Percentiles rank a stretch among this genome's conserved stretches.
phyloP scores from a whole-genome alignment of 2,329 filamentous ascomycete species.

The Grosmannia huntii region DNA sequence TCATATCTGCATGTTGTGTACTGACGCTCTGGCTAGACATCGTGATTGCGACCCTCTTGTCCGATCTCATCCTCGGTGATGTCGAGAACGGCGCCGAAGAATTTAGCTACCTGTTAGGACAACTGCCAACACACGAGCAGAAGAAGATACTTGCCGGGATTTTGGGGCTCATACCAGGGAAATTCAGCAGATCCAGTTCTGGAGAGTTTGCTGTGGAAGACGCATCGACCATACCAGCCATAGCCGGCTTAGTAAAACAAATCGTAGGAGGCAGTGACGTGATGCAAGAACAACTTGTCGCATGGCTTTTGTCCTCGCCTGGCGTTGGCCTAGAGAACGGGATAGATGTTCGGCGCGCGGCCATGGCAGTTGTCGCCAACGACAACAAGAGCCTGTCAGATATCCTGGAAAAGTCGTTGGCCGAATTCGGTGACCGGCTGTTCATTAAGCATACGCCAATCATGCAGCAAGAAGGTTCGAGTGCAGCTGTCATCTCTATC shows the following conservation, averaged over 20 bases:
- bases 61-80: constrained; percentile 18
- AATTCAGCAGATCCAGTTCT: constrained; percentile 20
- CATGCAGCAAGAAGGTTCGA: constrained; percentile 74
- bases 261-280: constrained; percentile 34
- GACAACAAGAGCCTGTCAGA: constrained; percentile 37
- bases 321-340: constrained; percentile 53
- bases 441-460: constrained; percentile 77
- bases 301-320: constrained; percentile 53
- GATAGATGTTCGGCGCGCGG: constrained; percentile 53
- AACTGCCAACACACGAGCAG: constrained; percentile 29
- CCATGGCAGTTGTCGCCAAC: constrained; percentile 43
- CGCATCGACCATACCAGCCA: constrained; percentile 35
- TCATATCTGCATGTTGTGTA: not conserved
- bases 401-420: constrained; percentile 55
- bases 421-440: constrained; percentile 70
- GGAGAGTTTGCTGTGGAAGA: constrained; percentile 12
- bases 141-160: constrained; percentile 26
- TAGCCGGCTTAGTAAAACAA: constrained; percentile 40
- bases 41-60: constrained; percentile 24
- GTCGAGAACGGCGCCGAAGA: constrained; percentile 8
- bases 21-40: constrained; percentile 21
- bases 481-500: not conserved
- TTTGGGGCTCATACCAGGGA: constrained; percentile 32
- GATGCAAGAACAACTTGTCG: constrained; percentile 40
- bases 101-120: constrained; percentile 21